Evolutionary conservation across 257 asterid genomes (phyloP).

Genomic region (Lantana camara): DNA sequence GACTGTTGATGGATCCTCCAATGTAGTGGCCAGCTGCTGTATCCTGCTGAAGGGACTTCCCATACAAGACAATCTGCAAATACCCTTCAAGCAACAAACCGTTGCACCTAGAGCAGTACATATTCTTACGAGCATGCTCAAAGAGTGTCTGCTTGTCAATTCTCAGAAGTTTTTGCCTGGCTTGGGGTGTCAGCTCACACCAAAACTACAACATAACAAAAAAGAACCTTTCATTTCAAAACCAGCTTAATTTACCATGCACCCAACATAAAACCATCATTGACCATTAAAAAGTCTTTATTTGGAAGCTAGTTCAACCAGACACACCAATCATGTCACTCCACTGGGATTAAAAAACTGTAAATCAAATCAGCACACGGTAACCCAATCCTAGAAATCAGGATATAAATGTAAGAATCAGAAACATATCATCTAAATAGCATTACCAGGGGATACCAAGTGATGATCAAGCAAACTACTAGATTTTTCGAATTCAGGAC

Average conservation of each 20-base stretch:
- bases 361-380: background rate
- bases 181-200: constrained; percentile 79
- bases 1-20: constrained; percentile 42
- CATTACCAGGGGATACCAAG: background rate
- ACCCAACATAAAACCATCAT: background rate
- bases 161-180: constrained; percentile 77
- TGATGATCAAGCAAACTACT: background rate
- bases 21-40: constrained; percentile 43
- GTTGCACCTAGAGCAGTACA: constrained; percentile 98
- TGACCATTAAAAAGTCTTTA: background rate
- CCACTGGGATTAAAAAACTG: background rate
- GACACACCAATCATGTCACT: background rate
- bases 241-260: constrained; percentile 5
- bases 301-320: background rate
- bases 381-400: background rate
- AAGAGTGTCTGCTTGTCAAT: constrained; percentile 87
- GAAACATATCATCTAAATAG: background rate
- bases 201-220: constrained; percentile 73
- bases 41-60: constrained; percentile 86
- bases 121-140: constrained; percentile 96
- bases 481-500: background rate
- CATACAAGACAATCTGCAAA: constrained; percentile 86
- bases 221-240: constrained; percentile 4
- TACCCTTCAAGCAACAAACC: constrained; percentile 95
- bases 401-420: background rate